Evolutionary conservation across 2,329 filamentous ascomycete species (phyloP).

Genomic region (Fusarium denticulatum): DNA sequence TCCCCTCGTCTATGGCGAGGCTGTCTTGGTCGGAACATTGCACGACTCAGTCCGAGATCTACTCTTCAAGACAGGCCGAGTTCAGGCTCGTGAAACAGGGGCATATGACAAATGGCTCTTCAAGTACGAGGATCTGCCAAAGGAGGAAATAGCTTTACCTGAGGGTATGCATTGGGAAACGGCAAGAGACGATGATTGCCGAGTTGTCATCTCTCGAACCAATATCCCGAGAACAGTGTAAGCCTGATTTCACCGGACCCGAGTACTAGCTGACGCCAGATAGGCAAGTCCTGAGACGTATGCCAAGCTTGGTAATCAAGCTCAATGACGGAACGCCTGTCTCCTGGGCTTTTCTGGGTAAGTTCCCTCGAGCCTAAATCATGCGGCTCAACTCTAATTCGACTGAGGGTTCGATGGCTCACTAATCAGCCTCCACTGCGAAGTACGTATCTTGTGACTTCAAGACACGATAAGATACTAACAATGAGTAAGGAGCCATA

Average conservation of each 20-base stretch:
- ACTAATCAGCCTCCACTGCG: slow-evolving; percentile 69
- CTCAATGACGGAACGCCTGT: slow-evolving; percentile 59
- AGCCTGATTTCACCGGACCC: slow-evolving; percentile 4
- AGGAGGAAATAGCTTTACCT: slow-evolving; percentile 47
- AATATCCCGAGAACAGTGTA: slow-evolving; percentile 65
- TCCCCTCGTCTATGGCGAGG: slow-evolving; percentile 35
- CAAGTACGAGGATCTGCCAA: slow-evolving; percentile 56
- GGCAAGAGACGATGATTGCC: slow-evolving; percentile 63
- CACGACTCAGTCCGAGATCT: slow-evolving; percentile 44
- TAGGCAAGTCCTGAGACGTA: slow-evolving; percentile 54
- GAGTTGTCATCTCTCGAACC: slow-evolving; percentile 64
- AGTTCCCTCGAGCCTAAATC: neutral
- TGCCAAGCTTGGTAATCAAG: slow-evolving; percentile 60
- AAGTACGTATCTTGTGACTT: slow-evolving; percentile 47
- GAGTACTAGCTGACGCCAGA: neutral
- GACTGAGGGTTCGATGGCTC: slow-evolving; percentile 65
- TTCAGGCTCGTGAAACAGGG: slow-evolving; percentile 43
- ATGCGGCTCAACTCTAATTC: slow-evolving; percentile 1
- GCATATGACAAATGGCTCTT: slow-evolving; percentile 69
- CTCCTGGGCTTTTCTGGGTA: slow-evolving; percentile 72
- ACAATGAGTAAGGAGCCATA: slow-evolving; percentile 56
- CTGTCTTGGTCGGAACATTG: slow-evolving; percentile 51
- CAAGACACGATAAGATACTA: accelerated
- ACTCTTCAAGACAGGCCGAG: slow-evolving; percentile 38
- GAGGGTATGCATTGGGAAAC: slow-evolving; percentile 65